Percentiles rank a stretch among this genome's conserved stretches.
phyloP scores from a whole-genome alignment of 2,329 filamentous ascomycete genomes.

The Colletotrichum sp. region DNA sequence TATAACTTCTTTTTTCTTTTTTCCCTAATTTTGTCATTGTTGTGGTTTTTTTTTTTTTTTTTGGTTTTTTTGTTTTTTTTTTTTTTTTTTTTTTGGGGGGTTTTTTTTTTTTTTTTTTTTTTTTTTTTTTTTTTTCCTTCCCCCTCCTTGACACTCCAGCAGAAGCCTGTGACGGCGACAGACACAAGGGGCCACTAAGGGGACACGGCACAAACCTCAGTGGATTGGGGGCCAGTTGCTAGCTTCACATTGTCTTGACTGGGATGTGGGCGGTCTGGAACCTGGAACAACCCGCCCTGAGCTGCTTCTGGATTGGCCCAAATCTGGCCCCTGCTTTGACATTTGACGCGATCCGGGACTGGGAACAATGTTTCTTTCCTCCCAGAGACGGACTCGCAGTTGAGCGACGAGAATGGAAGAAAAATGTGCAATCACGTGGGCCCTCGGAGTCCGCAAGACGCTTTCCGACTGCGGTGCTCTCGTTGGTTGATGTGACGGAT shows the following conservation, averaged over 20 bases:
- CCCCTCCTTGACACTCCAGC: background rate
- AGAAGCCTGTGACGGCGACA: background rate
- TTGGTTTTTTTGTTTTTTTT: too few species aligned
- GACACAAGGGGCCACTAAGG: background rate
- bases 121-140: too few species aligned
- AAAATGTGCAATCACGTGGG: background rate
- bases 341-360: background rate
- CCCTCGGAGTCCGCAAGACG: background rate
- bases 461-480: background rate
- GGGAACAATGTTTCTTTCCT: background rate
- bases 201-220: background rate
- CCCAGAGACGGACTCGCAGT: background rate
- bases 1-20: too few species aligned
- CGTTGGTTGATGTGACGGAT: background rate
- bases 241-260: background rate
- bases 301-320: background rate
- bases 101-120: background rate
- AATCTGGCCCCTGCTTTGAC: background rate
- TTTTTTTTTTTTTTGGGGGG: too few species aligned
- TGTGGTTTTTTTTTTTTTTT: too few species aligned
- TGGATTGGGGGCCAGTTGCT: background rate
- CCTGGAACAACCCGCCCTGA: conserved; percentile 4
- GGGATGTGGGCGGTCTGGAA: conserved; percentile 17
- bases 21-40: too few species aligned
- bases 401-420: background rate